Evolutionary conservation across 768 basidiomycete species (phyloP).

Genomic region (Leucocoprinus leucothites): DNA sequence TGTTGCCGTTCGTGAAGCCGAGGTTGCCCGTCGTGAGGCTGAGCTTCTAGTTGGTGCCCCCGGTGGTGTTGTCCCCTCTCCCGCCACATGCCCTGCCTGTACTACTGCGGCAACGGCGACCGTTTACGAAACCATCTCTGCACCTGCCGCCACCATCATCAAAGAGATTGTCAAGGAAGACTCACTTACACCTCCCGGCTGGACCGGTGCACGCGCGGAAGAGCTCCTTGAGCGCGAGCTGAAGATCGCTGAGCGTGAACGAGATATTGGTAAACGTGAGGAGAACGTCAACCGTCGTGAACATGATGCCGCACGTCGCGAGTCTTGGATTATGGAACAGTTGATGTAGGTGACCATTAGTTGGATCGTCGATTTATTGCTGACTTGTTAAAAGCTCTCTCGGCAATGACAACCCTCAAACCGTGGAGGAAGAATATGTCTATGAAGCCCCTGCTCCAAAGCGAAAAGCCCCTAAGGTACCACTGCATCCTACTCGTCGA

Average conservation of each 20-base stretch:
- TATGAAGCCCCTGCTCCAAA: constrained; percentile 69
- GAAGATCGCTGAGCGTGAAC: constrained; percentile 80
- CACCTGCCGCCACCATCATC: constrained; percentile 73
- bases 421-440: constrained; percentile 76
- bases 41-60: constrained; percentile 81
- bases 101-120: constrained; percentile 40
- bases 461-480: constrained; percentile 89
- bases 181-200: constrained; percentile 74
- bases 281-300: constrained; percentile 83
- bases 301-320: constrained; percentile 83
- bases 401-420: constrained; percentile 62
- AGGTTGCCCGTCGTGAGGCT: constrained; percentile 86
- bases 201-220: constrained; percentile 74
- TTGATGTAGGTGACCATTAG: constrained; percentile 58
- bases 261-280: constrained; percentile 84
- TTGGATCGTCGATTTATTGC: neutral
- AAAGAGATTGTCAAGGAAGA: constrained; percentile 87
- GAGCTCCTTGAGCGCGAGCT: constrained; percentile 83
- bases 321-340: constrained; percentile 92
- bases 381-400: constrained; percentile 43
- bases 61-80: constrained; percentile 67
- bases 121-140: constrained; percentile 46
- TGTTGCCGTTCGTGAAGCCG: constrained; percentile 80
- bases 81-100: constrained; percentile 60
- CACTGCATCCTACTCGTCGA: constrained; percentile 80